phyloP scores from a whole-genome alignment of 768 basidiomycete species.

The Hypholoma sublateritium region DNA sequence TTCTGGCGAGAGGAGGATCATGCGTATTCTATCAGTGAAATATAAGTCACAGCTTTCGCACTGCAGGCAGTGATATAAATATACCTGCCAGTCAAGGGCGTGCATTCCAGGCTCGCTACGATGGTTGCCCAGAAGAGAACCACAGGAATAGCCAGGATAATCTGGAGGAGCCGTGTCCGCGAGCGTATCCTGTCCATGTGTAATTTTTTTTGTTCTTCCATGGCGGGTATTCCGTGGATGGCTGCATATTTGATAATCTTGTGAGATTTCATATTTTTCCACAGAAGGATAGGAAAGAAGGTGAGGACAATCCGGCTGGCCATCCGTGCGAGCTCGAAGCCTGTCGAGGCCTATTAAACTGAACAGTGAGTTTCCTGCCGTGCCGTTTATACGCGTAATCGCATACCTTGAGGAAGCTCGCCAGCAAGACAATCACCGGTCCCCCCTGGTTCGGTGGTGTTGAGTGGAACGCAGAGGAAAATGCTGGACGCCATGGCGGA shows the following conservation, averaged over 20 bases:
- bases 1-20: slow-evolving; percentile 88
- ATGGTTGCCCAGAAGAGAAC: slow-evolving; percentile 67
- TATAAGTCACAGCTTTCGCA: slow-evolving; percentile 3
- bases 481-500: slow-evolving; percentile 8
- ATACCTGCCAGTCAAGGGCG: slow-evolving; percentile 84
- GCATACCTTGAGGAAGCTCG: slow-evolving; percentile 59
- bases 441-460: slow-evolving; percentile 31
- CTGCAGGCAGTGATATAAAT: background rate
- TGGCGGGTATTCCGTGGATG: slow-evolving; percentile 47
- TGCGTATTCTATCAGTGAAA: slow-evolving; percentile 65
- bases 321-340: slow-evolving; percentile 68
- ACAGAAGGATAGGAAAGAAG: slow-evolving; percentile 66
- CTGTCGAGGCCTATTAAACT: slow-evolving; percentile 61
- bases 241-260: slow-evolving; percentile 51
- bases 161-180: slow-evolving; percentile 48
- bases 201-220: slow-evolving; percentile 51
- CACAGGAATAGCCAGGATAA: slow-evolving; percentile 61
- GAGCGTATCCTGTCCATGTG: slow-evolving; percentile 49
- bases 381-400: slow-evolving; percentile 5
- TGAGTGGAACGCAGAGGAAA: slow-evolving; percentile 33
- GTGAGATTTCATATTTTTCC: slow-evolving; percentile 55
- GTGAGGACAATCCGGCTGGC: slow-evolving; percentile 73
- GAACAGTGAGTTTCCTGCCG: background rate
- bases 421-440: slow-evolving; percentile 56
- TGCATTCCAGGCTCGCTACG: slow-evolving; percentile 70